Evolutionary conservation across 2,329 filamentous ascomycete species (phyloP), one percentile per base, ranked within the genome.

Genomic region (Spiromastix sp.): DNA sequence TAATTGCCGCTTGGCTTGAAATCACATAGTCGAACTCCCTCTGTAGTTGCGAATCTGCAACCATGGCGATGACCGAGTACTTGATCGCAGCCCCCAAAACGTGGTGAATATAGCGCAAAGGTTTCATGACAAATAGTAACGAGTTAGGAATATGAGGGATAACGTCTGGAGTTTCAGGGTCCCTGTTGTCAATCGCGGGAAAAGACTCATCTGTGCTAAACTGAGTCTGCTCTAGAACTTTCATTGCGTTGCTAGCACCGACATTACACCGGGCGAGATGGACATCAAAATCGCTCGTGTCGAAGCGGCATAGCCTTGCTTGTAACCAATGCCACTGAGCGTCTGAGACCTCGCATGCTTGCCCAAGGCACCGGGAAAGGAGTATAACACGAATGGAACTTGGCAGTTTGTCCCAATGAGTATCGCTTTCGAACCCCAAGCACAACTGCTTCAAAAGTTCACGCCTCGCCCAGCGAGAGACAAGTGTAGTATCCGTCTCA

Each of bases 41-140:
- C 42, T 71, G 63, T 40, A 66, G 69, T 42, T 72, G 68, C 0
- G 66, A 60, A 43, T 72, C 68, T 2, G 68, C 68, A 42, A 71
- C 60, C 13, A 68, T 52, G 8, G 68, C 64, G 28, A 71, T 59
- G 5, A 68, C 52, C 21, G 67, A 52, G 43, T 71, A 70, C 35
- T 71, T 72, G 40, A 66, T 50, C 36, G 58, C 54, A 2, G 57
- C 51, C 1, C 65, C 64, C 1, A 64, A 26, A 3, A 50, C 51
- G 35, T 70, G 63, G 41, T 68, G 70, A 2, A 60, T 19, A 15
- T 56, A 60, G 13, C 54, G 54, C 16, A 65, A 41, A 0, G 62
- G 58, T 6, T 53, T 45, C 30, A 51, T 48, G 13, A 65, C 18
- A 12, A 52, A 18, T 3, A 49, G 49, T 4, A 51, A 34, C 22